Percentiles rank a stretch among this genome's conserved stretches.
phyloP scores from a whole-genome alignment of 139 green algal species.

The Dunaliella sp. region DNA sequence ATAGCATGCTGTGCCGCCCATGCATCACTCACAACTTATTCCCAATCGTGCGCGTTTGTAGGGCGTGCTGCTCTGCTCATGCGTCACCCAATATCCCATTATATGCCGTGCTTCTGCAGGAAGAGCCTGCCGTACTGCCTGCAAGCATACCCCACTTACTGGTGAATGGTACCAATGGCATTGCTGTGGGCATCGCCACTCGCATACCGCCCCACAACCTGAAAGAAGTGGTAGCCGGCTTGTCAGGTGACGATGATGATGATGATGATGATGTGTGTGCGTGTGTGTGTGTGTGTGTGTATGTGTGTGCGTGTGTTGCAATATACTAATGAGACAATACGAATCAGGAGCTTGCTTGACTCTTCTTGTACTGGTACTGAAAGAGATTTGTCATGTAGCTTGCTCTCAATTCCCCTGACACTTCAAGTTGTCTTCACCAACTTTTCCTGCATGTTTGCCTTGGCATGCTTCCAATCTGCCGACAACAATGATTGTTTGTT shows the following conservation, averaged over 20 bases:
- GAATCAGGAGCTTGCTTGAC: not conserved
- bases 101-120: slow-evolving; percentile 25
- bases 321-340: not conserved
- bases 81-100: too few relatives aligned
- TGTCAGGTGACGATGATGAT: slow-evolving; percentile 34
- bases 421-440: too few relatives aligned
- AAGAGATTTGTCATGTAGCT: too few relatives aligned
- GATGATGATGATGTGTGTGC: not conserved
- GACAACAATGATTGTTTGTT: too few relatives aligned
- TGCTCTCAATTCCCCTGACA: too few relatives aligned
- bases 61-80: too few relatives aligned
- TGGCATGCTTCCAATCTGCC: too few relatives aligned
- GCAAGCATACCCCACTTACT: slow-evolving; percentile 75
- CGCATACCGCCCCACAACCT: slow-evolving; percentile 97
- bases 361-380: not conserved
- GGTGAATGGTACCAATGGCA: slow-evolving; percentile 90
- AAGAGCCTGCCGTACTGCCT: slow-evolving; percentile 91
- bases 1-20: too few relatives aligned
- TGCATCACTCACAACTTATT: too few relatives aligned
- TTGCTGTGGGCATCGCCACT: slow-evolving; percentile 96
- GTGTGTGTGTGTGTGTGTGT: not conserved
- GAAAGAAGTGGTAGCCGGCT: slow-evolving; percentile 79
- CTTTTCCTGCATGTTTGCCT: too few relatives aligned
- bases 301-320: not conserved
- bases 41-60: too few relatives aligned